Conservation (phyloP, 805 yeast genomes). For the Lachancea nothofagi region DNA sequence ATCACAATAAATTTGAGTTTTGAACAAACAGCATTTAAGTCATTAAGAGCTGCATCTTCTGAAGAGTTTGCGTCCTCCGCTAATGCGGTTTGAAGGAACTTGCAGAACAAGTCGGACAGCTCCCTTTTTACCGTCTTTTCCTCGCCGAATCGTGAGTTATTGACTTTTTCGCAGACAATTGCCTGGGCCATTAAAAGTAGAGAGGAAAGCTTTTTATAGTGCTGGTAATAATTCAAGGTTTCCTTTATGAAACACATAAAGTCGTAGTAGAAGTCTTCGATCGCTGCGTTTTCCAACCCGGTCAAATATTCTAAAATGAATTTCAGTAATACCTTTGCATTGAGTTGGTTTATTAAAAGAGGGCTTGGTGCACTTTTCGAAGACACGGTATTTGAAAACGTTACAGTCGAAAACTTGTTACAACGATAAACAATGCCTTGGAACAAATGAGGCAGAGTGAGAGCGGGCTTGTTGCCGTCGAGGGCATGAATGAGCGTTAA, state of each 20-base stretch:
- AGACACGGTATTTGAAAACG: slow-evolving; percentile 18
- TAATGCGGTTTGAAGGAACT: slow-evolving; percentile 32
- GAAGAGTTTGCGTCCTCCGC: slow-evolving; percentile 19
- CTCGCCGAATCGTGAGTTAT: slow-evolving; percentile 55
- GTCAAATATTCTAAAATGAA: slow-evolving; percentile 58
- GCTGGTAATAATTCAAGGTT: slow-evolving; percentile 40
- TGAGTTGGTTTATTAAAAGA: slow-evolving; percentile 42
- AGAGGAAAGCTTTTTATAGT: slow-evolving; percentile 47
- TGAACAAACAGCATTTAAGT: slow-evolving; percentile 17
- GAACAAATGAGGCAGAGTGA: slow-evolving; percentile 64
- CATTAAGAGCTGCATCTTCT: slow-evolving; percentile 13
- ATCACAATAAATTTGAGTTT: slow-evolving; percentile 19
- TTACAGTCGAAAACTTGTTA: slow-evolving; percentile 18
- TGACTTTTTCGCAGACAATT: slow-evolving; percentile 49
- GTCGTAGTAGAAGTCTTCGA: slow-evolving; percentile 72
- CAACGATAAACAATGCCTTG: slow-evolving; percentile 32
- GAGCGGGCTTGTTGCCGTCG: slow-evolving; percentile 77
- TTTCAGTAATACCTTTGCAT: slow-evolving; percentile 40
- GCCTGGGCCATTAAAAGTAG: slow-evolving; percentile 48
- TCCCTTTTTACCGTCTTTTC: slow-evolving; percentile 57
- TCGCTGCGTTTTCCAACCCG: slow-evolving; percentile 66
- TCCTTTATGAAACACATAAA: slow-evolving; percentile 57
- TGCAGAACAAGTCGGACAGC: slow-evolving; percentile 39
- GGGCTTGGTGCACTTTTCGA: slow-evolving; percentile 28
- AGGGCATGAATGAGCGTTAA: slow-evolving; percentile 51